phyloP scores from a whole-genome alignment of 495 filamentous ascomycete species.

The Penicillium paradoxum region DNA sequence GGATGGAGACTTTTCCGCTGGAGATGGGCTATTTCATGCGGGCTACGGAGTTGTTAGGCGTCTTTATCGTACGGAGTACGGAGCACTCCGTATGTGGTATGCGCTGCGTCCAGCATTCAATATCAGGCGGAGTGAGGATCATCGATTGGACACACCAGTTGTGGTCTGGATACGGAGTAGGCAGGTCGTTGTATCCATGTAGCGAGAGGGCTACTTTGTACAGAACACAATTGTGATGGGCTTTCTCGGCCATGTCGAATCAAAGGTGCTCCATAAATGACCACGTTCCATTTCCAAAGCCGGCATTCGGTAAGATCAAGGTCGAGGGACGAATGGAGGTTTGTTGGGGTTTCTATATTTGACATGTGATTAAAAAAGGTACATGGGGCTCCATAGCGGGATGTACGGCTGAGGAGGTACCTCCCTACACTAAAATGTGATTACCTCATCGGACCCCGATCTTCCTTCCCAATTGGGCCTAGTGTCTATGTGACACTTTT shows the following conservation, averaged over 20 bases:
- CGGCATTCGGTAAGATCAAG: not conserved
- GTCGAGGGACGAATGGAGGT: not conserved
- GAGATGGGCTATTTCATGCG: not conserved
- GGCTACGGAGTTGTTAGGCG: not conserved
- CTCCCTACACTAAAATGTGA: not conserved
- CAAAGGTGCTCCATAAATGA: not conserved
- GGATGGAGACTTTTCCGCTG: not conserved
- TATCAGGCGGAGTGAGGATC: too few relatives aligned
- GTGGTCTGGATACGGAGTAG: too few relatives aligned
- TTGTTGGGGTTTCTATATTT: not conserved
- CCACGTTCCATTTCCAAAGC: not conserved
- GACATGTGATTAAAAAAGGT: conserved; percentile 3
- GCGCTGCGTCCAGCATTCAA: too few relatives aligned
- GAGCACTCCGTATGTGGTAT: too few relatives aligned
- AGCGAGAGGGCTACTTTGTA: not conserved
- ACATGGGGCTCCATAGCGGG: not conserved
- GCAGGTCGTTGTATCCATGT: not conserved
- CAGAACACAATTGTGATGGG: too few relatives aligned
- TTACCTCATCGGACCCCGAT: conserved; percentile 1
- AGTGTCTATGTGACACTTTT: conserved; percentile 2
- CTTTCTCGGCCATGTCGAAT: not conserved
- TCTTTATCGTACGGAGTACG: too few relatives aligned
- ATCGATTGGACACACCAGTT: too few relatives aligned
- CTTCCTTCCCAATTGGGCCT: conserved; percentile 2
- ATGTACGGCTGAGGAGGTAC: not conserved